Evolutionary conservation across 768 basidiomycete genomes (phyloP), one percentile per base, ranked within the genome.

Genomic region (Leccinum uliginosum): DNA sequence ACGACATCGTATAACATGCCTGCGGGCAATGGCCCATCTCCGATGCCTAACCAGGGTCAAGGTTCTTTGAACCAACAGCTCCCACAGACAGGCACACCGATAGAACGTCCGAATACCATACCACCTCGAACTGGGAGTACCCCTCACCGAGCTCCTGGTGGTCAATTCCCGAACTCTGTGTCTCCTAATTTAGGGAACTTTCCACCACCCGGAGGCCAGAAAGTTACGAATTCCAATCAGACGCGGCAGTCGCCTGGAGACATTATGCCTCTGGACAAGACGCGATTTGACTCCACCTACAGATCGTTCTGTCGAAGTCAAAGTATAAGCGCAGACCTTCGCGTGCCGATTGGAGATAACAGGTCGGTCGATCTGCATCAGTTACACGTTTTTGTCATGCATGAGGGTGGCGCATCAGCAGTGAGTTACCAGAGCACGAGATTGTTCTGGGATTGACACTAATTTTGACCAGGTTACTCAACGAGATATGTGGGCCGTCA

Each of bases 401-500:
- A 71, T 32, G 81, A 83, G 65, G 83, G 83, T 53, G 87, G 86
- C 32, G 60, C 65, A 44, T 35, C 54, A 15, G 77, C 76, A 57
- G 86, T 85, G 63, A 63, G 75, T 72, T 35, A 34, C 48, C 26
- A 56, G 29, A 23, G 19, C 29, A 29, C 29, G n/a, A 49, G 15
- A 24, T 14, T 54, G 57, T 40, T 14, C 19, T 23, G 34, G 47
- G 30, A 50, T 21, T 64, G 65, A 62, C 51, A 23, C 38, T 55
- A 45, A 44, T 45, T 46, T 23, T 38, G 43, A 59, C n/a, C 53
- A 87, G 85, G 80, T 86, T 12, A 73, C 74, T 24, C 71, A 73
- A 55, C 78, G 79, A 48, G 86, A 87, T 32, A 59, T 76, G 56
- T 90, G 88, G 89, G 64, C 79, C 15, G 73, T 85, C 46, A 81